Conservation (phyloP, 164 flowering plant genomes). For the Macadamia tetraphylla region DNA sequence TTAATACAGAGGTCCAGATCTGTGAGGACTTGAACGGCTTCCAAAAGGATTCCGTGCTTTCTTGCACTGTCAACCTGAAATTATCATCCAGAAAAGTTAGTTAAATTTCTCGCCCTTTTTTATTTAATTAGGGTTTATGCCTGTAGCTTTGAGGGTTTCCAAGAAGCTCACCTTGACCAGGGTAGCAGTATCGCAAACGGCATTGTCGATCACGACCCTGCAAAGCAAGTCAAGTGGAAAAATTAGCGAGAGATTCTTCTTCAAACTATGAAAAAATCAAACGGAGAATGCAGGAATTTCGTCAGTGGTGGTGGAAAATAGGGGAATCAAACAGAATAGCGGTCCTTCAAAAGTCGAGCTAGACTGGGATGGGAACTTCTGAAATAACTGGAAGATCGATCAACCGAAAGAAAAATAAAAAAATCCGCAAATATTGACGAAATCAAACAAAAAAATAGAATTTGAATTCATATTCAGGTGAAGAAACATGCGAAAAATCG, state of each 20-base stretch:
- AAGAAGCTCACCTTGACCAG: constrained; percentile 65
- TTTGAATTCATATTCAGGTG: not conserved
- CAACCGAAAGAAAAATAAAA: constrained; percentile 4
- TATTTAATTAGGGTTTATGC: constrained; percentile 1
- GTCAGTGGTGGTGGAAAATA: not conserved
- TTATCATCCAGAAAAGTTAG: not conserved
- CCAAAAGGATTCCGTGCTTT: constrained; percentile 58
- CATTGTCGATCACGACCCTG: constrained; percentile 96
- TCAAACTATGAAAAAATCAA: no score
- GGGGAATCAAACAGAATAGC: not conserved
- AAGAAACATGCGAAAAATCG: not conserved
- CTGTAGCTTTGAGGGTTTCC: not conserved
- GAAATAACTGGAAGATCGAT: not conserved
- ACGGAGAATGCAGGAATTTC: not conserved
- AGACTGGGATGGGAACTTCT: constrained; percentile 6
- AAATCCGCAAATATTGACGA: not conserved
- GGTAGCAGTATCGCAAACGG: constrained; percentile 64
- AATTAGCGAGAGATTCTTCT: not conserved
- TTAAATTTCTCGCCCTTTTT: not conserved
- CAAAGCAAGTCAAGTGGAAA: constrained; percentile 8
- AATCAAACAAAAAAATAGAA: not conserved
- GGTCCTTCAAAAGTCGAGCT: constrained; percentile 9
- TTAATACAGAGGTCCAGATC: constrained; percentile 71
- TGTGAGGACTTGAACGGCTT: constrained; percentile 79
- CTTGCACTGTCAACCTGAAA: constrained; percentile 32